Base-by-base conservation (phyloP, 257 asterid species). In the Solanum virginianum region DNA sequence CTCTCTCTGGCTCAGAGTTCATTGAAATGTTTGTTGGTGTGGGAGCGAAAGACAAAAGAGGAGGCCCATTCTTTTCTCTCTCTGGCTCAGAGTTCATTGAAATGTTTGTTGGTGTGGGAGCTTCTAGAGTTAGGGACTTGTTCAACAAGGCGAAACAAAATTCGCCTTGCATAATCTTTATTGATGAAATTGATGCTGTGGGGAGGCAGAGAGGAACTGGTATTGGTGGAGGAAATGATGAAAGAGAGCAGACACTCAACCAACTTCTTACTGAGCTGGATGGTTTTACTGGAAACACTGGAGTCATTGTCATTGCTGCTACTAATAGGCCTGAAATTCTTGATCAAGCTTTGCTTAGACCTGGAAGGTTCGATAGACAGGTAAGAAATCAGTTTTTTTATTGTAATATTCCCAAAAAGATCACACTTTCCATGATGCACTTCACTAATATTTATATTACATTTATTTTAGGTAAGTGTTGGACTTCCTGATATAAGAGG, bases 91-190 rank as follows among this genome's bases (percentile, higher is more conserved):
- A 94, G 83, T 94, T 94, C 84, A 84, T 94, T 13, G 98, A 94
- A 87, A 92, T 92, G 96, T 94, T 94, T 71, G 98, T 94, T 5
- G 98, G 98, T 0, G 92, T 94, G 1, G 96, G 97, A 53, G 97
- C 97, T 82, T 91, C 95, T 1, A 90, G 95, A 87, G 96, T 92
- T 24, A 88, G 96, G 89, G 98, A 94, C 56, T 86, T 94, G 63
- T 94, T 94, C 89, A 91, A 90, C 72, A 91, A 94, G 89, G 92
- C 92, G 0, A 92, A 89, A 89, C 80, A 29, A 8, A 90, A 91
- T 81, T 84, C 93, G 0, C 98, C 96, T 0, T 92, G 96, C 41
- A 59, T 92, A 85, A 86, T 94, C 18, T 94, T 94, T 80, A 92
- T 94, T 16, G 98, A 92, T 53, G 96, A 93, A 89, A 89, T 92